Evolutionary conservation across 2,329 filamentous ascomycete genomes (phyloP), one percentile per base, ranked within the genome.

Genomic region (Lasiodiplodia hormozganensis): DNA sequence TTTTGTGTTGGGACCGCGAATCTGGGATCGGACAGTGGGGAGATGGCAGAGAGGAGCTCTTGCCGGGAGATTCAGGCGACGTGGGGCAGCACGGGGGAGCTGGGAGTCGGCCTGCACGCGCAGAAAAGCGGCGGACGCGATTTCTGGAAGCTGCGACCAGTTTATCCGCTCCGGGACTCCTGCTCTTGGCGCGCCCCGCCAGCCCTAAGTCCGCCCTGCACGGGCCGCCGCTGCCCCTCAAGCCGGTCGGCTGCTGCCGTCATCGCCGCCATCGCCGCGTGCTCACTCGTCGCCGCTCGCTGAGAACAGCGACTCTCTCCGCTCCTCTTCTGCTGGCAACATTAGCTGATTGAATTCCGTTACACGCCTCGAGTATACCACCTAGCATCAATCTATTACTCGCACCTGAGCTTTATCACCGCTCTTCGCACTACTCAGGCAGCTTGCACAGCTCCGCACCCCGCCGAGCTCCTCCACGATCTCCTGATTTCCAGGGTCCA

Each of bases 1-100:
- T 98, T 69, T 67, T 79, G 31, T 21, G 28, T 40, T 21, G 11
- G 14, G 43, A 21, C 54, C 53, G 60, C 65, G 54, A 60, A 38
- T 49, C 14, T 21, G 38, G 25, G n/a, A 38, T 28, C 25, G 43
- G 18, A 40, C 18, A 12, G 53, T 58, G 11, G 28, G 23, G 53
- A 57, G 52, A 38, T 36, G 25, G 53, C 65, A 67, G 65, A 60
- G 51, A 36, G 54, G 65, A 58, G 65, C 53, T 58, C 47, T 49
- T 43, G 31, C 51, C 31, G 40, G 54, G 23, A 49, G 64, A 56
- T 56, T 56, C 38, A 47, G 64, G 23, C 54, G 64, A 36, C 38
- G 53, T 58, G 54, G 53, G 54, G 54, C 54, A 54, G 65, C 40
- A 40, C 38, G 51, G 52, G 38, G 62, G 62, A 66, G 62, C 62